Base-by-base conservation (phyloP, 352 stramenopile species). In the Phytopythium helicoides region DNA sequence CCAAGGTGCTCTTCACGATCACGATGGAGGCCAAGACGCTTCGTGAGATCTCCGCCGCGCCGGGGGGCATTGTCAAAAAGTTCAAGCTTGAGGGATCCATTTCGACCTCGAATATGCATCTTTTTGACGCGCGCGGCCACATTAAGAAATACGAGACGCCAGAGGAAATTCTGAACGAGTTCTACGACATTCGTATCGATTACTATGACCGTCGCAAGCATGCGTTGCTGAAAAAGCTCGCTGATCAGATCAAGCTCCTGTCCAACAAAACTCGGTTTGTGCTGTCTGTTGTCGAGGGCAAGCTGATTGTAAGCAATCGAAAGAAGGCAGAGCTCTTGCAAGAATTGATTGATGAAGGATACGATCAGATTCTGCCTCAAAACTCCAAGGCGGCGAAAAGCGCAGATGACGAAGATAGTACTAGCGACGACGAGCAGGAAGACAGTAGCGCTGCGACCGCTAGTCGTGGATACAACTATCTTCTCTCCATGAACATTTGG, bases 261-360 rank as follows among this genome's bases (percentile, higher is more conserved):
- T 88, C 81, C 18, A 99, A 98, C 71, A 98, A 98, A 72, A 76
- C 89, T 26, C 86, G 92, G 15, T 99, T 99, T 55, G 97, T 99
- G 39, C 60, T 98, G 62, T 69, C 88, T 21, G 95, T 99, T 25
- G 82, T 97, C 6, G 77, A 92, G 39, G 87, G 87, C 26, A 74
- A 92, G 38, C 70, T 99, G 33, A 63, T 98, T 44, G 82, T 99
- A n/a, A 92, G 91, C 58, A 95, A 96, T 57, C 90, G 95, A 25
- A 94, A 94, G 60, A 98, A 97, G 68, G 69, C 92, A 39, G 94
- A 98, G 21, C 80, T 98, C n/a, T 67, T 97, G 1, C 64, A 83
- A 53, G 74, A 97, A 46, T 63, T 99, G 5, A 54, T 86, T 26
- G 66, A 86, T 5, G 71, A 97, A 49, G 83, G 85, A n/a, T 99